phyloP scores from a whole-genome alignment of 192 early-diverging fungal genomes.

The Tieghemiomyces parasiticus region DNA sequence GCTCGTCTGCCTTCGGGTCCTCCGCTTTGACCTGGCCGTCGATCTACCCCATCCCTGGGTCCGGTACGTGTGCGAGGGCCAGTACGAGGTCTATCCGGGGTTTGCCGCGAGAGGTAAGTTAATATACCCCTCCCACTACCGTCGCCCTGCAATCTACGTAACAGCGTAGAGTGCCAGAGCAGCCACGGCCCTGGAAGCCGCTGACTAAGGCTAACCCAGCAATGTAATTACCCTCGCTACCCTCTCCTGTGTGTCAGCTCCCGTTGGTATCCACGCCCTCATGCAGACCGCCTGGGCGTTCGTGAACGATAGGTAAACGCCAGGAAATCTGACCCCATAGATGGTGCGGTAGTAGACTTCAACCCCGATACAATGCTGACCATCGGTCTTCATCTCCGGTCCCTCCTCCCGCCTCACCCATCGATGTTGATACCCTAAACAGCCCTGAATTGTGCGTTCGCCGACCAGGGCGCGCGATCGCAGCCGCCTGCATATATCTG shows the following conservation, averaged over 20 bases:
- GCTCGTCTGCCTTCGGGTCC: not conserved
- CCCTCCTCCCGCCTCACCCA: too few relatives aligned
- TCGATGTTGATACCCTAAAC: too few relatives aligned
- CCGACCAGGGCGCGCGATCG: too few relatives aligned
- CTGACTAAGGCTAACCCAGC: not conserved
- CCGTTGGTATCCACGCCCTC: too few relatives aligned
- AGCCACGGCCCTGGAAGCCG: not conserved
- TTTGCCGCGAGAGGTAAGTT: not conserved
- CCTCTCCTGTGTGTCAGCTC: not conserved
- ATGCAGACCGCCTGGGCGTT: not conserved
- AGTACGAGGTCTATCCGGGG: not conserved
- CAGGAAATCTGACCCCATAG: too few relatives aligned
- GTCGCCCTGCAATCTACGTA: not conserved
- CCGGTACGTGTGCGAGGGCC: not conserved
- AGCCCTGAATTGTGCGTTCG: too few relatives aligned
- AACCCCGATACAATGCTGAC: too few relatives aligned
- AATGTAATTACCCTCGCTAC: not conserved
- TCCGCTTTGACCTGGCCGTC: not conserved
- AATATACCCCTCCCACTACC: not conserved
- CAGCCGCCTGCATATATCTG: too few relatives aligned
- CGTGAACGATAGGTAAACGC: not conserved
- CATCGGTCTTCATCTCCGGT: too few relatives aligned
- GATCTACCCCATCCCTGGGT: not conserved
- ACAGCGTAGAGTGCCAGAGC: not conserved
- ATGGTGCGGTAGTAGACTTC: too few relatives aligned